Base-by-base conservation (phyloP, 257 asterid genomes). In the Ocimum tenuiflorum region DNA sequence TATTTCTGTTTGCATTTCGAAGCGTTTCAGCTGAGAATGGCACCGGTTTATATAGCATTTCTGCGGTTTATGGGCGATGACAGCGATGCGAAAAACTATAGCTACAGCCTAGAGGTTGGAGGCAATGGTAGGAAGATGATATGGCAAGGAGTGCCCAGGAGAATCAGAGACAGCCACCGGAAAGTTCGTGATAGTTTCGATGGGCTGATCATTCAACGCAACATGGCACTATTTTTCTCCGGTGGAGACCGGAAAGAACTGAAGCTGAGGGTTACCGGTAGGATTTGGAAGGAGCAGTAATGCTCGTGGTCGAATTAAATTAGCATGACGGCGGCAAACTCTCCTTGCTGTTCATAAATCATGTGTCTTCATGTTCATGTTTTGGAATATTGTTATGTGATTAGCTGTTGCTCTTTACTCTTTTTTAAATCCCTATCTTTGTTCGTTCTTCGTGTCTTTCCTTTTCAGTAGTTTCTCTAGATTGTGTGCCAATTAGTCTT, bases 61-160 rank as follows among this genome's bases (percentile, higher is more conserved):
- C 17, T 78, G 33, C 75, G 83, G 35, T 78, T 78, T 67, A 78
- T 78, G 83, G 83, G 83, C 14, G 83, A 70, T 45, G 80, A 78
- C 17, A 74, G 57, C 9, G 83, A 78, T 66, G 83, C 83, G 8
- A 78, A 78, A 46, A 78, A 74, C 54, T 78, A 74, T 19, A 74
- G 77, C 73, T 78, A 78, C 6, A 74, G 80, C 63, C 77, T 78
- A 8, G 83, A 78, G 70, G 83, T 78, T 15, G 80, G 83, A 23
- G 83, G 80, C 18, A 74, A 74, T 11, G 83, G 80, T 70, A 68
- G 83, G 70, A 78, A 75, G 67, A 63, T 78, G 78, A 59, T 71
- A 62, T 78, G 83, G 83, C 83, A 79, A 75, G 83, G 83, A 22
- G 83, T 78, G 63, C 83, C 83, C 1, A 67, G 83, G 70, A 78